Base-by-base conservation (phyloP, 192 early-diverging fungal species). In the Coemansia sp. region DNA sequence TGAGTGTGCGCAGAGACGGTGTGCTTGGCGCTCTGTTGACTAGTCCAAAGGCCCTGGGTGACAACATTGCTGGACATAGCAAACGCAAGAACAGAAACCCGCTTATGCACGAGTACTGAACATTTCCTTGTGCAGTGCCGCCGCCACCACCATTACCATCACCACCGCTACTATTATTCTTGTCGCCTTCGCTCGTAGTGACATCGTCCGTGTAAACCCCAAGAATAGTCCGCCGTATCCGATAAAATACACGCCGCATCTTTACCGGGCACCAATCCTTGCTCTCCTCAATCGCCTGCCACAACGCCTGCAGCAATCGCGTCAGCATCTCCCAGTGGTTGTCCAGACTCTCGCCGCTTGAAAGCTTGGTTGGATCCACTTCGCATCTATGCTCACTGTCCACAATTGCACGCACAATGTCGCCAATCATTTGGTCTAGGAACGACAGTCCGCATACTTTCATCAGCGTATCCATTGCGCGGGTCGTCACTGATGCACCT, bases 11-110 rank as follows among this genome's bases (percentile, higher is more conserved):
- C 18, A 85, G 78, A 1, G 86, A 78, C 11, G 76, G 56, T 7
- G 83, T 65, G 61, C 84, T 85, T 4, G 90, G 90, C 37, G 77
- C 67, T 65, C 78, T 75, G 64, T 81, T 67, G n/a, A 90, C 87
- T n/a, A 92, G 69, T n/a, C 88, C 85, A 68, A 91, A 92, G 6
- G 86, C 65, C 63, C 86, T 88, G 32, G 91, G 91, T 26, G 88
- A 85, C 44, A 90, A 69, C 76, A 92, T 91, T 0, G 91, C 91
- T 0, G 91, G 90, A 52, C 90, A 91, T 52, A 92, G 80, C 41
- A 91, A 68, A 1, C 91, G 82, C 41, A 92, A 64, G 62, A 92
- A 92, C 16, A 92, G 72, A 67, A 92, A 91, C 12, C 89, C 88
- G 54, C 88, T 91, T 40, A 86, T 69, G 67, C 79, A 83, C 48